Evolutionary conservation across 2,329 filamentous ascomycete species (phyloP).

Genomic region (Ceratocystis cacaofunesta): DNA sequence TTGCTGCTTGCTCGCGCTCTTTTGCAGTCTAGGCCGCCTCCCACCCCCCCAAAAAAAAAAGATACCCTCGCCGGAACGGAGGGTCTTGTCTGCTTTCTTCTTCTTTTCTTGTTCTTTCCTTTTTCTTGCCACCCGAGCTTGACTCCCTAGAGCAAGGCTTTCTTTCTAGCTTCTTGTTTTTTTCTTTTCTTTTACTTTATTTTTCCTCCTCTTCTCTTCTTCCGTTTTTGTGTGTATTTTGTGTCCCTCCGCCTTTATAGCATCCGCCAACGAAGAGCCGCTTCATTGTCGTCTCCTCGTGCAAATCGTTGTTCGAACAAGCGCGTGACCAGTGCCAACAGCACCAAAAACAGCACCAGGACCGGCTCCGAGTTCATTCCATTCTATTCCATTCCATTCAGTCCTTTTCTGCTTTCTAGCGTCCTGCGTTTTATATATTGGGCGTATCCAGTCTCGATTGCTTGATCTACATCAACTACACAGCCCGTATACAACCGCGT

Average conservation of each 20-base stretch:
- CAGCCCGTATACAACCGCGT: not conserved
- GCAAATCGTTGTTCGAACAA: not conserved
- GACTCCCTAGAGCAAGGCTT: not conserved
- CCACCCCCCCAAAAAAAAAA: not conserved
- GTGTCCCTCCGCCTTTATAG: not conserved
- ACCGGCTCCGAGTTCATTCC: slow-evolving; percentile 2
- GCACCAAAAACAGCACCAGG: not conserved
- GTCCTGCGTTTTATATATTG: not conserved
- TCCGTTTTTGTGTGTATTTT: not conserved
- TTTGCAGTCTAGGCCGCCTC: slow-evolving; percentile 10
- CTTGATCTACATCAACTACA: too few species aligned
- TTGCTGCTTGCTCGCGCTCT: slow-evolving; percentile 7
- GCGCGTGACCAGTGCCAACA: not conserved
- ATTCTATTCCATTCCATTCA: not conserved
- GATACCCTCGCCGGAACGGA: slow-evolving; percentile 1
- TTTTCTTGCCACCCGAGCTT: slow-evolving; percentile 4
- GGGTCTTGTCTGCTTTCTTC: slow-evolving; percentile 5
- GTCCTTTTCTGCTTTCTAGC: not conserved
- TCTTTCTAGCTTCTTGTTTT: slow-evolving; percentile 11
- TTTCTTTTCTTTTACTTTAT: slow-evolving; percentile 3
- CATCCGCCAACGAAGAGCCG: not conserved
- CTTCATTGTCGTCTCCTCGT: not conserved
- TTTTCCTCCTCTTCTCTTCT: too few species aligned
- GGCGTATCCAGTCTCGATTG: too few species aligned
- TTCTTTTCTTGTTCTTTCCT: slow-evolving; percentile 8